Base-by-base conservation (phyloP, 768 basidiomycete genomes). In the Tremella yokohamensis region DNA sequence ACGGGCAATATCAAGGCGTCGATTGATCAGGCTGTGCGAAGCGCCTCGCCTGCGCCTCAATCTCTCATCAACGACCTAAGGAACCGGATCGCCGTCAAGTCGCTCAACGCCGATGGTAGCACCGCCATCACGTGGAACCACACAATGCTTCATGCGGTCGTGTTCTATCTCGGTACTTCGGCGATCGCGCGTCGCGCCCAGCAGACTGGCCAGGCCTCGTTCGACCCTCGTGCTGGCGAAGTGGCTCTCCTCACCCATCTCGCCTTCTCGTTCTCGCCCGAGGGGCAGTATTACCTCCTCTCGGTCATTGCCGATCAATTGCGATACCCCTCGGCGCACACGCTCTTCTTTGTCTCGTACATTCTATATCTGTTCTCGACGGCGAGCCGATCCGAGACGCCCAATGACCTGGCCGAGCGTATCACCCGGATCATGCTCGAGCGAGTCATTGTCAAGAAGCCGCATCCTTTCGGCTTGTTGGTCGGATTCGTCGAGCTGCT, bases 301-400 rank as follows among this genome's bases (percentile, higher is more conserved):
- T 90, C 86, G 66, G 85, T 93, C n/a, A 86, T 94, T 76, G 88
- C 90, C 44, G 83, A 92, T 67, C 94, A 98, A 75, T 81, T 99
- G 63, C 89, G 96, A 69, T 98, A 94, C 82, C 94, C 96, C 29
- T 96, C 93, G 70, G 89, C 93, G 9, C 96, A 99, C 81, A 99
- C 94, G 50, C 88, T 90, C 77, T 99, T 93, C 91, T 98, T 94
- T 82, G 89, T 87, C 75, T 88, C 86, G 45, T 82, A 97, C 63
- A 80, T 97, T 54, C 83, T 98, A 52, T 84, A 91, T 74, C 83
- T 94, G 44, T 98, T 97, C 80, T 70, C 81, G 25, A 57, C 65
- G 26, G 49, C 66, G 3, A 49, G 65, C 16, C 64, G 66, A 15
- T 37, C 62, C 12, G 55, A 62, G 44, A 48, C 54, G 29, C 56